phyloP scores from a whole-genome alignment of 495 filamentous ascomycete species.

The Cetradonia linearis region DNA sequence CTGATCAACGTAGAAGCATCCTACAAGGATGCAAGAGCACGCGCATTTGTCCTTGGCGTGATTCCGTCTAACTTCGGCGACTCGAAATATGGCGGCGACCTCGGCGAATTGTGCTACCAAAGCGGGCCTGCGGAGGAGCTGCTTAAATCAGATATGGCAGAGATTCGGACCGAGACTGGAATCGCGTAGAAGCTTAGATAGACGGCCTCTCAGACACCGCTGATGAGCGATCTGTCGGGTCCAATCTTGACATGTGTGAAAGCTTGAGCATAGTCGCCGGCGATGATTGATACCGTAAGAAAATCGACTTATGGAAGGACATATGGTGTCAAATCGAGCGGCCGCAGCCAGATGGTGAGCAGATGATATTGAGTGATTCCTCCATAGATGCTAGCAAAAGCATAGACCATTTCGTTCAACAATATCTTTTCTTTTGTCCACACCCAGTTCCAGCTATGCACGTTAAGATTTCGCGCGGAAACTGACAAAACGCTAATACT shows the following conservation, averaged over 20 bases:
- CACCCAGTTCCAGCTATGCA: too few species aligned
- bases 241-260: conserved; percentile 1
- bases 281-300: not conserved
- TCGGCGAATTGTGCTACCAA: not conserved
- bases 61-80: not conserved
- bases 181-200: not conserved
- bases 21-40: not conserved
- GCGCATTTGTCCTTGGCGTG: not conserved
- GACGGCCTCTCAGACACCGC: not conserved
- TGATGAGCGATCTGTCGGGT: not conserved
- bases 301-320: conserved; percentile 10
- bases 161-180: not conserved
- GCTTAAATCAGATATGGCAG: too few species aligned
- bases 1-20: not conserved
- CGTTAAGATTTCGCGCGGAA: too few species aligned
- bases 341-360: not conserved
- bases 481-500: too few species aligned
- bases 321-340: not conserved
- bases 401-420: not conserved
- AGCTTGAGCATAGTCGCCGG: conserved; percentile 1
- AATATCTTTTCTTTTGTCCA: not conserved
- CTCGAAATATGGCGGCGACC: not conserved
- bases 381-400: not conserved
- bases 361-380: not conserved
- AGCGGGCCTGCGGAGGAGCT: not conserved